Evolutionary conservation across 352 stramenopile genomes (phyloP).

Genomic region (Phytophthora pistaciae): DNA sequence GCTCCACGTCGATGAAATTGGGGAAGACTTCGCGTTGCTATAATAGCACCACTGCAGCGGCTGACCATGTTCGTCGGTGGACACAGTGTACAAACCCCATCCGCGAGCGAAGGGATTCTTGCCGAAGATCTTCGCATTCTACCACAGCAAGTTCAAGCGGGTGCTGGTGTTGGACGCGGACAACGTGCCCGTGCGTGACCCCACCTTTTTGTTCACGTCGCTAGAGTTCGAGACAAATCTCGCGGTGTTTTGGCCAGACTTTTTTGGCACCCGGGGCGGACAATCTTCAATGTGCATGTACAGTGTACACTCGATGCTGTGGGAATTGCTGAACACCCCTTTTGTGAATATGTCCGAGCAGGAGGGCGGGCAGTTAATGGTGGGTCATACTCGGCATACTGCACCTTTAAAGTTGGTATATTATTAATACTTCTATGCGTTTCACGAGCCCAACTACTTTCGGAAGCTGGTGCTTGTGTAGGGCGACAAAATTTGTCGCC

Average conservation of each 20-base stretch:
- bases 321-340: conserved; percentile 45
- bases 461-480: no score
- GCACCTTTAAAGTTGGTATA: conserved; percentile 39
- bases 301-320: conserved; percentile 47
- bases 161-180: conserved; percentile 61
- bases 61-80: no score
- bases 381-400: conserved; percentile 38
- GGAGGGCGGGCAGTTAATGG: conserved; percentile 57
- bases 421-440: conserved; percentile 43
- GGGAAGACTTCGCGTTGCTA: neutral
- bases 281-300: conserved; percentile 62
- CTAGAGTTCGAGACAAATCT: conserved; percentile 39
- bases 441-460: conserved; percentile 19
- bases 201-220: conserved; percentile 50
- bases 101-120: conserved; percentile 39
- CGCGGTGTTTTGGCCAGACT: conserved; percentile 64
- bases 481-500: no score
- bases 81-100: no score
- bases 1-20: conserved; percentile 41
- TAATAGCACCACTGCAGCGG: conserved; percentile 21
- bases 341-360: conserved; percentile 69
- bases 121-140: conserved; percentile 53
- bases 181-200: conserved; percentile 50
- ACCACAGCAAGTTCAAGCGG: conserved; percentile 46
- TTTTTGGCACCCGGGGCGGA: conserved; percentile 22